These are phyloP conservation scores for Gamsiella multidivaricata DNA, from an alignment of 192 early-diverging fungal genomes.

Conservation along the genomic window DNA sequence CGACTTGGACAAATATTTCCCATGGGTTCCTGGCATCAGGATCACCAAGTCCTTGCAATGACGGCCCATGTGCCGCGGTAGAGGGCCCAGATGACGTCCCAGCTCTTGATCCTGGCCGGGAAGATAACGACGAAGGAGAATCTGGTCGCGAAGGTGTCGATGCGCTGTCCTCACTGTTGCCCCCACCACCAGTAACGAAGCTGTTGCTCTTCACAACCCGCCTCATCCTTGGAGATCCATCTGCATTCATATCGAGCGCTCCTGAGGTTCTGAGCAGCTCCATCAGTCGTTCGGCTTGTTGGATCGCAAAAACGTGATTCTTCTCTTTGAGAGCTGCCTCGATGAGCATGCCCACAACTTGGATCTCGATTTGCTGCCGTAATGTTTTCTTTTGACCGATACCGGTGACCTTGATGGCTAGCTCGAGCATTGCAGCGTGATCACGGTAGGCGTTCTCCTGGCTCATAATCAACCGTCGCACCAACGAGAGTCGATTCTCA, in stretches of 20 bases:
- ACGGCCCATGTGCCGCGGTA: neutral
- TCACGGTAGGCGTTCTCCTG: conserved; percentile 61
- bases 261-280: conserved; percentile 49
- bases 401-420: conserved; percentile 61
- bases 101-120: conserved; percentile 18
- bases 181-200: neutral
- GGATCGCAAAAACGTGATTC: conserved; percentile 63
- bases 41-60: conserved; percentile 30
- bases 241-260: conserved; percentile 27
- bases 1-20: conserved; percentile 56
- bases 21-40: conserved; percentile 57
- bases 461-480: conserved; percentile 67
- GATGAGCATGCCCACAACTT: conserved; percentile 70
- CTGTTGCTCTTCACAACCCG: conserved; percentile 33
- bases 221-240: conserved; percentile 32
- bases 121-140: conserved; percentile 9
- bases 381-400: conserved; percentile 25
- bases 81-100: neutral
- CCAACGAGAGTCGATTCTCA: conserved; percentile 67
- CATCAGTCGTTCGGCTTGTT: conserved; percentile 71
- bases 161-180: neutral
- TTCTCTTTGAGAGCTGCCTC: conserved; percentile 67
- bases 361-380: conserved; percentile 56
- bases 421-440: conserved; percentile 63
- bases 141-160: conserved; percentile 1